Evolutionary conservation across 371 early-diverging fungal genomes (phyloP).

Genomic region (Cokeromyces recurvatus): DNA sequence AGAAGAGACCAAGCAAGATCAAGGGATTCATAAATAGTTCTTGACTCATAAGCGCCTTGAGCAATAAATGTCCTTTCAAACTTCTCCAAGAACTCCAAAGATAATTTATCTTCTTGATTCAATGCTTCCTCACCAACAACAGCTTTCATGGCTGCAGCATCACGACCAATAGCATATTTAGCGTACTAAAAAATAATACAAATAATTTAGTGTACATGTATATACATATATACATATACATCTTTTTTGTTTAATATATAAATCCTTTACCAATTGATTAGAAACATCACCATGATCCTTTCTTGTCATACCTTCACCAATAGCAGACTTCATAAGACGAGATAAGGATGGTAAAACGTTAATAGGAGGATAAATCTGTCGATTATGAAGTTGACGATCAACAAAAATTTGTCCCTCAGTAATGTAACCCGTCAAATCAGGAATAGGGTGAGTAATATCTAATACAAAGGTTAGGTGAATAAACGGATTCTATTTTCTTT

Average conservation of each 20-base stretch:
- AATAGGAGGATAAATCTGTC: constrained; percentile 99
- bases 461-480: neutral
- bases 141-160: constrained; percentile 99
- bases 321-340: constrained; percentile 99
- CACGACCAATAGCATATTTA: constrained; percentile 99
- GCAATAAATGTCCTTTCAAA: constrained; percentile 98
- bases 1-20: constrained; percentile 99
- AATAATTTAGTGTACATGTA: no score
- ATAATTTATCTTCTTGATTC: constrained; percentile 97
- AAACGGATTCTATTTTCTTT: no score
- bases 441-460: constrained; percentile 99
- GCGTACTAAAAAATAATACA: constrained; percentile 83
- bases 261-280: constrained; percentile 92
- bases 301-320: constrained; percentile 99
- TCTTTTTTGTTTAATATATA: no score
- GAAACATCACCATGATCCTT: constrained; percentile 99
- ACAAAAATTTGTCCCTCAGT: constrained; percentile 99
- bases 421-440: constrained; percentile 99
- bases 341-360: constrained; percentile 99
- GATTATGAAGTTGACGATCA: constrained; percentile 99
- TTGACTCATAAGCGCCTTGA: constrained; percentile 91
- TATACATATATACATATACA: no score
- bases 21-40: constrained; percentile 97
- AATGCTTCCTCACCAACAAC: constrained; percentile 99
- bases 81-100: constrained; percentile 98